Conservation (phyloP, 1,284 basidiomycete genomes). For the Somion occarium region DNA sequence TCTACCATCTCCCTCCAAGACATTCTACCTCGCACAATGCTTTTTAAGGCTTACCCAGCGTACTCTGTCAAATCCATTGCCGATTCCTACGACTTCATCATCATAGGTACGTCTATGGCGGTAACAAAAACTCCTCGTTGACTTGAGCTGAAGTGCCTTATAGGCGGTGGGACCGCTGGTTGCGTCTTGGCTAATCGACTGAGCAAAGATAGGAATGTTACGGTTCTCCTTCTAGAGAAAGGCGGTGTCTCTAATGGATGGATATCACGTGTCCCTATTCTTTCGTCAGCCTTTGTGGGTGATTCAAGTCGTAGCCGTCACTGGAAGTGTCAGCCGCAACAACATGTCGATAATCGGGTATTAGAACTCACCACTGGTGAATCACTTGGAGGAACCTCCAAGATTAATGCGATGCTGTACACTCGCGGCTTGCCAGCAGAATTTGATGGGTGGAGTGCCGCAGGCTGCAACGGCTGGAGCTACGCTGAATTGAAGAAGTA, state of each 20-base stretch:
- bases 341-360: not conserved
- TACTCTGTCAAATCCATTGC: too few relatives aligned
- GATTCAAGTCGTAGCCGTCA: too few relatives aligned
- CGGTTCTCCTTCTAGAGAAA: not conserved
- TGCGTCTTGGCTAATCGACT: constrained; percentile 1
- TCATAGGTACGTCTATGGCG: not conserved
- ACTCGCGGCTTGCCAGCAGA: constrained; percentile 28
- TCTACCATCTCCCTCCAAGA: too few relatives aligned
- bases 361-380: constrained; percentile 23
- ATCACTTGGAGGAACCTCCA: constrained; percentile 34
- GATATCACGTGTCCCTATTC: not conserved
- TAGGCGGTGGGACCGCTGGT: constrained; percentile 12
- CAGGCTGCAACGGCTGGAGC: constrained; percentile 28
- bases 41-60: too few relatives aligned
- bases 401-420: constrained; percentile 36
- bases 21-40: too few relatives aligned
- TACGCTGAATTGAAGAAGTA: constrained; percentile 12
- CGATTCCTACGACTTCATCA: not conserved
- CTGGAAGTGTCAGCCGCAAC: not conserved
- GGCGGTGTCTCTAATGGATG: not conserved
- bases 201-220: not conserved
- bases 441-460: constrained; percentile 28
- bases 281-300: not conserved
- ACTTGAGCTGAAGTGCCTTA: not conserved
- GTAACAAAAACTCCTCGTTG: not conserved